Percentiles rank a stretch among this genome's conserved stretches.
Evolutionary conservation across 83 land plant species (phyloP).

Genomic region (Larix sibirica): DNA sequence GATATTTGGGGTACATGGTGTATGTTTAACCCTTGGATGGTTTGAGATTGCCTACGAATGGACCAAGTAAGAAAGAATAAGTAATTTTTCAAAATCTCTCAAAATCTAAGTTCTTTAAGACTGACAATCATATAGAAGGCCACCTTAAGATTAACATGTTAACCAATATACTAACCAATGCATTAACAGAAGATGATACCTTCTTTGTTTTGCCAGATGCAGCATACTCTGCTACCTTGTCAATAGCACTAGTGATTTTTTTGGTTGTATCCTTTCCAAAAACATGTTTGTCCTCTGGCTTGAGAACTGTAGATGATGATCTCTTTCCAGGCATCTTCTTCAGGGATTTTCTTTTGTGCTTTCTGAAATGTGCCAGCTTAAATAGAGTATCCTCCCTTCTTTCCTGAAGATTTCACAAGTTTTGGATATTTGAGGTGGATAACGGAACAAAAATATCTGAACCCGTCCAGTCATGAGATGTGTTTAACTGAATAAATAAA

Average conservation of each 20-base stretch:
- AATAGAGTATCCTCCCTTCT: slow-evolving; percentile 85
- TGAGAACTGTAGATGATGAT: slow-evolving; percentile 35
- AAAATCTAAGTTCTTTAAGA: not conserved
- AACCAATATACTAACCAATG: slow-evolving; percentile 5
- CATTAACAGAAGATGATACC: slow-evolving; percentile 31
- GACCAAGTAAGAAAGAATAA: too few relatives aligned
- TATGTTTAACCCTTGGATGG: too few relatives aligned
- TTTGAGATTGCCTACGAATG: too few relatives aligned
- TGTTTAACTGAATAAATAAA: not conserved
- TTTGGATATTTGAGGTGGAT: slow-evolving; percentile 1
- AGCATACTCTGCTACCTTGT: slow-evolving; percentile 83
- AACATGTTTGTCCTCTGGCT: slow-evolving; percentile 68
- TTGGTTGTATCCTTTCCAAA: slow-evolving; percentile 87
- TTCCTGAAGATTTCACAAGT: slow-evolving; percentile 47
- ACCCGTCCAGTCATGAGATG: not conserved
- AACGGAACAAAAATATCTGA: not conserved
- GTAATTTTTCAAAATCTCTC: not conserved
- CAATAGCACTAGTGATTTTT: slow-evolving; percentile 67
- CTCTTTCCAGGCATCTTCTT: slow-evolving; percentile 68
- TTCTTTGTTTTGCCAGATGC: slow-evolving; percentile 61
- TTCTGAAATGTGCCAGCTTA: slow-evolving; percentile 72
- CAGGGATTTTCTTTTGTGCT: slow-evolving; percentile 73
- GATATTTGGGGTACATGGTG: too few relatives aligned
- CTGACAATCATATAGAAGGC: not conserved
- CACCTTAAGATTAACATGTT: not conserved